These are phyloP conservation scores for Sporothrix sp. DNA, from an alignment of 2,329 filamentous ascomycete species.

Conservation along the genomic window DNA sequence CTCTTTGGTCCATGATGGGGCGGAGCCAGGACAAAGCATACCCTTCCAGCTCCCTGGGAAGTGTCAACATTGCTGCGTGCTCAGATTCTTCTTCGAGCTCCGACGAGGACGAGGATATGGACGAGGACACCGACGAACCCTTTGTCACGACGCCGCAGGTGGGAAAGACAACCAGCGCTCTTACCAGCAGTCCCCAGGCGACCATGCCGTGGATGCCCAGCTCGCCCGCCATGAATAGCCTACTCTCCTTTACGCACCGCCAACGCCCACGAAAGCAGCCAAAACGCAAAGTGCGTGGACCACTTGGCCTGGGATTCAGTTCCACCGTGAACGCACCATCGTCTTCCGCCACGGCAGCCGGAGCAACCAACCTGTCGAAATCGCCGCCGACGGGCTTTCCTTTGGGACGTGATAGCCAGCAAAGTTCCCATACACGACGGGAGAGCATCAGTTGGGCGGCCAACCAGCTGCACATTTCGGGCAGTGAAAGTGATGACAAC, in stretches of 20 bases:
- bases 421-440: conserved; percentile 47
- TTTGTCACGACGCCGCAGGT: conserved; percentile 78
- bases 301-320: conserved; percentile 42
- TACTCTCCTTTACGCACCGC: conserved; percentile 76
- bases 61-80: conserved; percentile 49
- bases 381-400: conserved; percentile 54
- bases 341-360: conserved; percentile 15
- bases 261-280: conserved; percentile 61
- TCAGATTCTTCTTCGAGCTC: conserved; percentile 71
- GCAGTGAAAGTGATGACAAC: conserved; percentile 72
- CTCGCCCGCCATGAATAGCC: conserved; percentile 63
- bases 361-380: conserved; percentile 40
- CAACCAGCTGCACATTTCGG: conserved; percentile 73
- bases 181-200: conserved; percentile 27
- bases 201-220: conserved; percentile 13
- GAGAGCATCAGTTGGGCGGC: conserved; percentile 89
- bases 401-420: conserved; percentile 1
- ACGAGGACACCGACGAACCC: conserved; percentile 67
- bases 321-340: conserved; percentile 26
- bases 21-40: conserved; percentile 55
- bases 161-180: conserved; percentile 41
- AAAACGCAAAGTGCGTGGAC: conserved; percentile 40
- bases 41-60: conserved; percentile 73
- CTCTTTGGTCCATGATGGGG: conserved; percentile 61
- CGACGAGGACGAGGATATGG: conserved; percentile 60